A percentile compares a stretch with the other conserved stretches of the same genome.
These are phyloP conservation scores for Leccinum rimulosum DNA, from an alignment of 768 basidiomycete species.

Conservation along the genomic window DNA sequence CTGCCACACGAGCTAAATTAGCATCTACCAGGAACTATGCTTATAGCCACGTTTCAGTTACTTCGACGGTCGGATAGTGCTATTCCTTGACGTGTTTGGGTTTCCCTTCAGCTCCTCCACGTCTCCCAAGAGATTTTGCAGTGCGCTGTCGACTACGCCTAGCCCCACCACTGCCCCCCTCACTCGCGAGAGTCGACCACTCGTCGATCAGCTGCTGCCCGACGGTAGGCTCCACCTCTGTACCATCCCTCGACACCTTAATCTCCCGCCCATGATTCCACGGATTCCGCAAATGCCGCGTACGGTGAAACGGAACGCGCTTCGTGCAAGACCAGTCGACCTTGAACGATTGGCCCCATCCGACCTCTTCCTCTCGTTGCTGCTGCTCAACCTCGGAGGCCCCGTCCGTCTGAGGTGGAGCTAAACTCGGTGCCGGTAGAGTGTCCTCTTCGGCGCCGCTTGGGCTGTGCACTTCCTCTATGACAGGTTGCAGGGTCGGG, in stretches of 20 bases:
- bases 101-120: neutral
- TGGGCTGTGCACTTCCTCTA: conserved; percentile 18
- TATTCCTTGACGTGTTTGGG: neutral
- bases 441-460: conserved; percentile 18
- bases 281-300: conserved; percentile 80
- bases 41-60: neutral
- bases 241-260: conserved; percentile 86
- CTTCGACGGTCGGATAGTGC: too few relatives aligned
- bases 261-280: conserved; percentile 89
- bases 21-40: too few relatives aligned
- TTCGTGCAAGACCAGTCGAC: conserved; percentile 79
- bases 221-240: conserved; percentile 81
- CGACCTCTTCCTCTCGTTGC: conserved; percentile 24
- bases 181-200: conserved; percentile 48
- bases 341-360: conserved; percentile 78
- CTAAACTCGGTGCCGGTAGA: neutral
- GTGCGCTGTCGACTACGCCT: conserved; percentile 2
- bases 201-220: conserved; percentile 68
- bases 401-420: neutral
- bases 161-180: conserved; percentile 3
- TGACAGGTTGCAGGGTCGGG: conserved; percentile 19
- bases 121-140: conserved; percentile 2
- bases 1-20: too few relatives aligned
- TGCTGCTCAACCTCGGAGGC: neutral
- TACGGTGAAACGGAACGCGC: conserved; percentile 70